Percentiles rank a stretch among this genome's conserved stretches.
phyloP scores from a whole-genome alignment of 352 stramenopile species.

The Phytophthora cryptogea region DNA sequence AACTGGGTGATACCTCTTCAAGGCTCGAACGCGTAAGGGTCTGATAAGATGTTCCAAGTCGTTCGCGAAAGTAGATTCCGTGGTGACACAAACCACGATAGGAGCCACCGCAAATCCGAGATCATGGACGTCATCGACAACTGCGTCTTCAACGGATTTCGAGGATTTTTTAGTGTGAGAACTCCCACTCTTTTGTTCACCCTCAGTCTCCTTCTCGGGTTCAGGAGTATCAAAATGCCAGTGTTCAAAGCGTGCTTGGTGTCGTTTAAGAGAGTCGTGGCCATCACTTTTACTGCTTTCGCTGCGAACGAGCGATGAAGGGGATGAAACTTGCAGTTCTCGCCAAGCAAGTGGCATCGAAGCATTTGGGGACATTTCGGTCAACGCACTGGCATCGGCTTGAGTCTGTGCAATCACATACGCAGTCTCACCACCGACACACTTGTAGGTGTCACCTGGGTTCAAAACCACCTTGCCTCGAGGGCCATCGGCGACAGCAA shows the following conservation, averaged over 20 bases:
- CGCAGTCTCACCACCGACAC: constrained; percentile 62
- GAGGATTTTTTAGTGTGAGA: constrained; percentile 5
- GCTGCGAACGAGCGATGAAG: constrained; percentile 34
- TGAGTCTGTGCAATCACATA: constrained; percentile 77
- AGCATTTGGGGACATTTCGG: constrained; percentile 28
- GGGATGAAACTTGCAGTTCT: constrained; percentile 35
- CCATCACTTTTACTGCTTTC: constrained; percentile 28
- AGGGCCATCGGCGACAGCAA: constrained; percentile 54
- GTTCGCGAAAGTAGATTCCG: constrained; percentile 58
- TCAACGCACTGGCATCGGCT: constrained; percentile 39
- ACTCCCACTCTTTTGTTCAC: constrained; percentile 20
- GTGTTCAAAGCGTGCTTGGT: constrained; percentile 34
- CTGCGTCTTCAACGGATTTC: constrained; percentile 42
- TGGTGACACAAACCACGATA: constrained; percentile 78
- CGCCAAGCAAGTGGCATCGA: constrained; percentile 41
- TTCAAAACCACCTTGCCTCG: constrained; percentile 73
- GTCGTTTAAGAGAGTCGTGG: constrained; percentile 22
- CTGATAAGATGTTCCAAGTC: constrained; percentile 82
- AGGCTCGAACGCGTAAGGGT: constrained; percentile 64
- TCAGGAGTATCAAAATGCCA: constrained; percentile 38
- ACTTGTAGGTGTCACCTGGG: constrained; percentile 74
- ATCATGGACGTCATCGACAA: constrained; percentile 56
- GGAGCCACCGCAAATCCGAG: constrained; percentile 56
- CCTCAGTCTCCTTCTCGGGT: constrained; percentile 31
- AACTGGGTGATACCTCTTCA: constrained; percentile 75